Conservation (phyloP, 768 basidiomycete species). For the Pulveroboletus sp. region DNA sequence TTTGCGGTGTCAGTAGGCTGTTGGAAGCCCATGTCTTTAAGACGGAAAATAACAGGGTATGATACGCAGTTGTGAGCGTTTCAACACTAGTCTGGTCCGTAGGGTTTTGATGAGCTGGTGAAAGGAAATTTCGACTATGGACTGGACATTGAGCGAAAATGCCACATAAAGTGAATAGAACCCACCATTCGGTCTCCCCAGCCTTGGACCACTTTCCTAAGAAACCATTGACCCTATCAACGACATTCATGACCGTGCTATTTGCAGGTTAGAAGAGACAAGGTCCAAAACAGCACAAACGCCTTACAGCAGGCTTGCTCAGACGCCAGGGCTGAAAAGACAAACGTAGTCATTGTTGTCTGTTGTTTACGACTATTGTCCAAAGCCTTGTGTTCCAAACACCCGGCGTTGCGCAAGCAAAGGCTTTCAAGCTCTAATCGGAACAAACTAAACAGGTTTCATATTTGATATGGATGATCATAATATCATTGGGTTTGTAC, state of each 20-base stretch:
- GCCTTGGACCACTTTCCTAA: conserved; percentile 54
- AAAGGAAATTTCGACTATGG: conserved; percentile 58
- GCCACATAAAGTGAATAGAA: conserved; percentile 16
- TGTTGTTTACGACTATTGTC: conserved; percentile 27
- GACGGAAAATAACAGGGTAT: conserved; percentile 61
- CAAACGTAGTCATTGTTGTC: conserved; percentile 25
- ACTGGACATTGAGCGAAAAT: conserved; percentile 15
- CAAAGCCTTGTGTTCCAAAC: conserved; percentile 22
- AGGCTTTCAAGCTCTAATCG: no score
- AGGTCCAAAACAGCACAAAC: conserved; percentile 16
- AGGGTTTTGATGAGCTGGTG: conserved; percentile 58
- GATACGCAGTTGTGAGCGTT: conserved; percentile 63
- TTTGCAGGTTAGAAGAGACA: conserved; percentile 6
- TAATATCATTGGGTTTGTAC: no score
- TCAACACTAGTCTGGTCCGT: conserved; percentile 52
- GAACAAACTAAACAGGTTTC: no score
- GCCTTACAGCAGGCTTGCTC: conserved; percentile 10
- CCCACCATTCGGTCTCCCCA: conserved; percentile 64
- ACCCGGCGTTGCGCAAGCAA: not conserved
- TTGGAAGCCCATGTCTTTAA: conserved; percentile 55
- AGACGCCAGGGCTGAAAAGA: conserved; percentile 18
- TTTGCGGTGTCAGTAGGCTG: conserved; percentile 43
- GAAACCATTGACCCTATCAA: conserved; percentile 48
- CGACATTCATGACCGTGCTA: conserved; percentile 52
- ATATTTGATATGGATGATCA: no score